A percentile compares a stretch with the other conserved stretches of the same genome.
phyloP scores from a whole-genome alignment of 257 asterid genomes.

The Ocimum tenuiflorum region DNA sequence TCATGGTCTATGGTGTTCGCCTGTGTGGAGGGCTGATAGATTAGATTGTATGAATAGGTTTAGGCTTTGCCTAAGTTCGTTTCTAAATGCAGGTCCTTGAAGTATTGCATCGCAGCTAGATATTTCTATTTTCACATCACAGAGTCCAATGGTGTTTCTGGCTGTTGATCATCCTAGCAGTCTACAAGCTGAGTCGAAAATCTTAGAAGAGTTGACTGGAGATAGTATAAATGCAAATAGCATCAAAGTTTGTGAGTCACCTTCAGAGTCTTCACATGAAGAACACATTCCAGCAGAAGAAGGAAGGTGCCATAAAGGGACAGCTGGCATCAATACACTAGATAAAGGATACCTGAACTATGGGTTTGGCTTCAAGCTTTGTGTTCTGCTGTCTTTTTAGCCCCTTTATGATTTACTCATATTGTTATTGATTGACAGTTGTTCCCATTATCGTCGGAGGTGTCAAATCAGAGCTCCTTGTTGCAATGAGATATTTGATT shows the following conservation, averaged over 20 bases:
- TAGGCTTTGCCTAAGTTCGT: conserved; percentile 46
- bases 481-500: conserved; percentile 67
- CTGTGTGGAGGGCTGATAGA: conserved; percentile 47
- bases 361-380: too few relatives aligned
- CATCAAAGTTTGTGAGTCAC: conserved; percentile 15
- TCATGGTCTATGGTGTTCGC: conserved; percentile 54
- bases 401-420: too few relatives aligned
- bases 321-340: conserved; percentile 29
- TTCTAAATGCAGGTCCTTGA: conserved; percentile 64
- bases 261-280: conserved; percentile 22
- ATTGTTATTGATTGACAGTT: conserved; percentile 35
- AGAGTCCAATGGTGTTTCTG: conserved; percentile 42
- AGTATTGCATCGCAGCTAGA: conserved; percentile 32
- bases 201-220: conserved; percentile 18
- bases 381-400: conserved; percentile 22
- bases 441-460: conserved; percentile 79
- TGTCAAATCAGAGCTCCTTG: conserved; percentile 84
- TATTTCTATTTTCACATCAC: conserved; percentile 26
- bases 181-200: conserved; percentile 23
- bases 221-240: conserved; percentile 19
- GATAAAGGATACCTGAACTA: conserved; percentile 57
- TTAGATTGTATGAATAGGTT: conserved; percentile 43
- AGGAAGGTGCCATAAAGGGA: too few relatives aligned
- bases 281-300: conserved; percentile 21
- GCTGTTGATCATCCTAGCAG: conserved; percentile 36